phyloP scores from a whole-genome alignment of 169 alveolate genomes.

The Amoebophrya sp. region DNA sequence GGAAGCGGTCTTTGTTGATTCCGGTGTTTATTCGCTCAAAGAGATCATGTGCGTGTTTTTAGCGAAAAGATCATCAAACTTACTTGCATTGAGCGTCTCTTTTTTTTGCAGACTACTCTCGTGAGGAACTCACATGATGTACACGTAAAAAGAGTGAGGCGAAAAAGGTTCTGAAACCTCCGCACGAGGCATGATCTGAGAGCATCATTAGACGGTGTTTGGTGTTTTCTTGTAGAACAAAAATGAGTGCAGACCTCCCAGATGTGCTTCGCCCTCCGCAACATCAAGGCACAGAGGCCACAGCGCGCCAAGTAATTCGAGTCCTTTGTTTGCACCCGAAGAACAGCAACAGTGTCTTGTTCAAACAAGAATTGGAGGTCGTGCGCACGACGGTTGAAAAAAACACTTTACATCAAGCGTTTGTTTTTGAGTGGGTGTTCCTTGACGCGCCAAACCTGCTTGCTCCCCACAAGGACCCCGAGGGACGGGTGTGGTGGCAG shows the following conservation, averaged over 20 bases:
- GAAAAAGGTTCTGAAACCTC: background rate
- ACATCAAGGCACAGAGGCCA: background rate
- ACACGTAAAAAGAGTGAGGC: background rate
- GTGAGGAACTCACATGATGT: background rate
- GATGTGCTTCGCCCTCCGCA: background rate
- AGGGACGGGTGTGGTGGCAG: background rate
- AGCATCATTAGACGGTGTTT: background rate
- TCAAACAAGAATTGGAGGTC: background rate
- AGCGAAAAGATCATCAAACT: background rate
- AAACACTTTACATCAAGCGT: background rate
- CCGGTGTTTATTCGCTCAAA: too few relatives aligned
- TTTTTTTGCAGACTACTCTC: background rate
- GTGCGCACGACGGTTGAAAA: background rate
- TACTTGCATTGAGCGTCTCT: too few relatives aligned
- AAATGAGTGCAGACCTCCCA: background rate
- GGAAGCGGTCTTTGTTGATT: too few relatives aligned
- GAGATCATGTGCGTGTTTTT: background rate
- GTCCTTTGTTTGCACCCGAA: background rate
- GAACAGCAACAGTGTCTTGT: background rate
- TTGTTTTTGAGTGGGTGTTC: background rate
- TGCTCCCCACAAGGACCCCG: background rate
- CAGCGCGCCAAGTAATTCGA: too few relatives aligned
- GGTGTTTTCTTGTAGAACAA: background rate
- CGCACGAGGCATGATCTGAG: background rate
- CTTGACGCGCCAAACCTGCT: background rate